These are phyloP conservation scores for Euphrasia confusa DNA, from an alignment of 257 asterid species.

Conservation along the genomic window DNA sequence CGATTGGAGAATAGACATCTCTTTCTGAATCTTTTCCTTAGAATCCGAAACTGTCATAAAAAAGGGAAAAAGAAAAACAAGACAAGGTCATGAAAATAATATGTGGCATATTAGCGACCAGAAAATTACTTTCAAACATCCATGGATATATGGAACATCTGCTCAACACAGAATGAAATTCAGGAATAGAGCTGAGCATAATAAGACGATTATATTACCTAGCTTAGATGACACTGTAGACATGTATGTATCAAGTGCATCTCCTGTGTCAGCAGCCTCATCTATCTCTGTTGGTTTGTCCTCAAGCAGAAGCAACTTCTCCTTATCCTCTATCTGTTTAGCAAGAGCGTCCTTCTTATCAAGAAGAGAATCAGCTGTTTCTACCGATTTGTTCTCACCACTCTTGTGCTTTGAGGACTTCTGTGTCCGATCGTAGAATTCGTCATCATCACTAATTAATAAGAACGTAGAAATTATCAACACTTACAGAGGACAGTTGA, in stretches of 20 bases:
- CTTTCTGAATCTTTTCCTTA: conserved; percentile 55
- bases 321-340: conserved; percentile 61
- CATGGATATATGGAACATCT: conserved; percentile 12
- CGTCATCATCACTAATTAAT: conserved; percentile 65
- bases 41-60: conserved; percentile 55
- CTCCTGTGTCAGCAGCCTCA: conserved; percentile 60
- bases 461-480: conserved; percentile 26
- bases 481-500: conserved; percentile 16
- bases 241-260: conserved; percentile 96
- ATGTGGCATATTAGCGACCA: conserved; percentile 16
- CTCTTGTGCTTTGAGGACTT: conserved; percentile 57
- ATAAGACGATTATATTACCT: conserved; percentile 43
- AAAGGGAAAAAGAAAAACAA: conserved; percentile 21
- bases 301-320: conserved; percentile 40
- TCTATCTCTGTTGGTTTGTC: conserved; percentile 37
- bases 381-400: conserved; percentile 70
- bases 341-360: conserved; percentile 73
- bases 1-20: conserved; percentile 56
- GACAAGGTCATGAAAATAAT: conserved; percentile 11
- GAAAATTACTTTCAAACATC: not conserved
- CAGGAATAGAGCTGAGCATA: not conserved
- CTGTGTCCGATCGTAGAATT: conserved; percentile 79
- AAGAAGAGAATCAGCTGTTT: conserved; percentile 95
- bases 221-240: conserved; percentile 85
- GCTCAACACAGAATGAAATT: not conserved